Conservation (phyloP, 2,329 filamentous ascomycete genomes). For the Pseudopyricularia cyperi region DNA sequence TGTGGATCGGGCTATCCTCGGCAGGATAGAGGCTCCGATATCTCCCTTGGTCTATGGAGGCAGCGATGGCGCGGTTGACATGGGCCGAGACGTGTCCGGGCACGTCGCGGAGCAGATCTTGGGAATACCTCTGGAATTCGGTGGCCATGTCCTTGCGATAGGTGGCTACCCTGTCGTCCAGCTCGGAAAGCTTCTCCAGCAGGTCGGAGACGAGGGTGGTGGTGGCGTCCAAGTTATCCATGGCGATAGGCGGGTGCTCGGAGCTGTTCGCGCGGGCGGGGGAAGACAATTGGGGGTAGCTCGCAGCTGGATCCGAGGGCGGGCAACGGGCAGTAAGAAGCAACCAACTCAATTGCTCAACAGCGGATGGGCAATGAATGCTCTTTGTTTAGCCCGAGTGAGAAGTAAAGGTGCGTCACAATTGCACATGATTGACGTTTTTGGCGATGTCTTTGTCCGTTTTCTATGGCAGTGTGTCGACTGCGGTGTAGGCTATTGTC, state of each 20-base stretch:
- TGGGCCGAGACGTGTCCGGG: conserved; percentile 30
- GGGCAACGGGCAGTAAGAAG: not conserved
- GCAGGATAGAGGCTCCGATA: conserved; percentile 28
- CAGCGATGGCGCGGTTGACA: conserved; percentile 32
- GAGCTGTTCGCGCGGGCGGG: not conserved
- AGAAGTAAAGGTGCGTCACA: not conserved
- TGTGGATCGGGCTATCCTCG: conserved; percentile 5
- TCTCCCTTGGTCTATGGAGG: conserved; percentile 20
- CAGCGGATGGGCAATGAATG: not conserved
- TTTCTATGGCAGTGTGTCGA: not conserved
- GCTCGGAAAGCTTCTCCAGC: conserved; percentile 38
- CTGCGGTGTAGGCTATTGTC: not conserved
- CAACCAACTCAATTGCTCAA: not conserved
- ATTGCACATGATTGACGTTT: not conserved
- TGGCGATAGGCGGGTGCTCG: conserved; percentile 11
- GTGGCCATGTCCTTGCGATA: conserved; percentile 43
- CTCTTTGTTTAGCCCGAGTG: not conserved
- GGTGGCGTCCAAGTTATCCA: conserved; percentile 39
- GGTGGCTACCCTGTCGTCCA: conserved; percentile 42
- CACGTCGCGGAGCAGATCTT: conserved; percentile 33
- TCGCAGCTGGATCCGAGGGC: not conserved
- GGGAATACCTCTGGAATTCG: conserved; percentile 43
- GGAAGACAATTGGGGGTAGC: too few species aligned
- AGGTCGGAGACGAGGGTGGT: conserved; percentile 37
- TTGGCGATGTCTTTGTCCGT: not conserved